A percentile compares a stretch with the other conserved stretches of the same genome.
phyloP scores from a whole-genome alignment of 257 asterid genomes.

The Apocynum venetum region DNA sequence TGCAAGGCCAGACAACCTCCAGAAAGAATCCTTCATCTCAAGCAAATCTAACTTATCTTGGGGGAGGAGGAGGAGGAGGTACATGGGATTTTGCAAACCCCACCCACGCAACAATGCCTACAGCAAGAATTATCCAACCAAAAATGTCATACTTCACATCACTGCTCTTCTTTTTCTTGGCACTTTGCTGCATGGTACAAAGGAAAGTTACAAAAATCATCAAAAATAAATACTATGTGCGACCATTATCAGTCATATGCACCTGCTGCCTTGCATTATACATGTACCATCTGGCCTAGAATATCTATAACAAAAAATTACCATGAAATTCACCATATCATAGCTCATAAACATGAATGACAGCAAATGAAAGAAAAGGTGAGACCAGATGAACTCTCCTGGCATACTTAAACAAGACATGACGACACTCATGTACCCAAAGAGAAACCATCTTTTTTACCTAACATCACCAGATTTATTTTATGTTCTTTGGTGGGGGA shows the following conservation, averaged over 20 bases:
- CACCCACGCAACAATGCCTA: conserved; percentile 63
- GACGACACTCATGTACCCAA: background rate
- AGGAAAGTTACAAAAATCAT: background rate
- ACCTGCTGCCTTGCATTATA: background rate
- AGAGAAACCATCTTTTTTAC: background rate
- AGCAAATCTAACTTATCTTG: conserved; percentile 30
- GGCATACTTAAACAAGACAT: background rate
- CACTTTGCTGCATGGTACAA: conserved; percentile 23
- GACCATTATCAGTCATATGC: background rate
- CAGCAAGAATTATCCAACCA: conserved; percentile 70
- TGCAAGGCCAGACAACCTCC: conserved; percentile 8
- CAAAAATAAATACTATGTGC: background rate
- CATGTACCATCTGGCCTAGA: too few relatives aligned
- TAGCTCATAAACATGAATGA: background rate
- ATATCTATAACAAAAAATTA: background rate
- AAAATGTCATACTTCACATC: conserved; percentile 61
- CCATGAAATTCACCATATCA: background rate
- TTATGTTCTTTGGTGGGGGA: too few relatives aligned
- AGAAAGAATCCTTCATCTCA: conserved; percentile 5
- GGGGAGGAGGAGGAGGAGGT: conserved; percentile 47
- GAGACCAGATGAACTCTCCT: background rate
- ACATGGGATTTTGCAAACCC: conserved; percentile 50
- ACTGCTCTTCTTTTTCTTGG: conserved; percentile 47
- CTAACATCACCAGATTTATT: background rate
- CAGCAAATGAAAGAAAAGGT: background rate